A percentile compares a stretch with the other conserved stretches of the same genome.
These are phyloP conservation scores for Phlyctochytrium bullatum DNA, from an alignment of 192 early-diverging fungal species.

Conservation along the genomic window DNA sequence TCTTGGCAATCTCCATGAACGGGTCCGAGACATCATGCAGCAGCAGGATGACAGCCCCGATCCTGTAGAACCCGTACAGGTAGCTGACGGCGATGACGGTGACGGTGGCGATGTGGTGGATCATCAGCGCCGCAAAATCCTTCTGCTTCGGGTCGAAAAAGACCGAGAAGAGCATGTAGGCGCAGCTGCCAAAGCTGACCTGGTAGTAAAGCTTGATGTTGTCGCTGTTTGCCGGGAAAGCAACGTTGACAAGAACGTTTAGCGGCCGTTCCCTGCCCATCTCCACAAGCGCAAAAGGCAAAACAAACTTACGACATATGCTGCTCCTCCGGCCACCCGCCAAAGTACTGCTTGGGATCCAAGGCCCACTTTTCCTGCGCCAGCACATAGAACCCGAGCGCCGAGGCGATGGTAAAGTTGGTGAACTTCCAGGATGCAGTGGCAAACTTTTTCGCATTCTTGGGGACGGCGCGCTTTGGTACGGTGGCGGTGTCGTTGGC, in stretches of 20 bases:
- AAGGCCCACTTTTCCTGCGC: conserved; percentile 19
- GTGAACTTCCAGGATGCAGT: conserved; percentile 20
- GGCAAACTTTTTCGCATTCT: conserved; percentile 13
- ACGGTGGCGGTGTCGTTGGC: too few species aligned
- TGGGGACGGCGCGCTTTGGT: too few species aligned
- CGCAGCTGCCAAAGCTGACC: conserved; percentile 36
- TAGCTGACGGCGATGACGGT: conserved; percentile 42
- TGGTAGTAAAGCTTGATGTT: conserved; percentile 44
- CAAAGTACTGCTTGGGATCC: conserved; percentile 14
- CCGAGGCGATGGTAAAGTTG: conserved; percentile 14
- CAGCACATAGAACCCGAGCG: conserved; percentile 20
- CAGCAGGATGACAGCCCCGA: conserved; percentile 42
- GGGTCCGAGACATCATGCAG: conserved; percentile 50
- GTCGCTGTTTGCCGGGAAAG: conserved; percentile 6
- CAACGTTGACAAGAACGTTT: neutral
- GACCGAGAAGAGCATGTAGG: conserved; percentile 31
- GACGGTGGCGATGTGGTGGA: conserved; percentile 44
- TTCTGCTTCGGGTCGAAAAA: conserved; percentile 36
- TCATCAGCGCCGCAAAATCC: conserved; percentile 37
- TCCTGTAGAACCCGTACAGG: conserved; percentile 34
- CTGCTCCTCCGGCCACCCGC: conserved; percentile 14
- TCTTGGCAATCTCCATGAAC: conserved; percentile 52
- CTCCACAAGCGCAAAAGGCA: neutral
- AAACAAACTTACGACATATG: neutral
- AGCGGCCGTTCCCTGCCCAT: neutral